Percentiles rank a stretch among this genome's conserved stretches.
Evolutionary conservation across 2,329 filamentous ascomycete genomes (phyloP).

Genomic region (Aspergillus latus): DNA sequence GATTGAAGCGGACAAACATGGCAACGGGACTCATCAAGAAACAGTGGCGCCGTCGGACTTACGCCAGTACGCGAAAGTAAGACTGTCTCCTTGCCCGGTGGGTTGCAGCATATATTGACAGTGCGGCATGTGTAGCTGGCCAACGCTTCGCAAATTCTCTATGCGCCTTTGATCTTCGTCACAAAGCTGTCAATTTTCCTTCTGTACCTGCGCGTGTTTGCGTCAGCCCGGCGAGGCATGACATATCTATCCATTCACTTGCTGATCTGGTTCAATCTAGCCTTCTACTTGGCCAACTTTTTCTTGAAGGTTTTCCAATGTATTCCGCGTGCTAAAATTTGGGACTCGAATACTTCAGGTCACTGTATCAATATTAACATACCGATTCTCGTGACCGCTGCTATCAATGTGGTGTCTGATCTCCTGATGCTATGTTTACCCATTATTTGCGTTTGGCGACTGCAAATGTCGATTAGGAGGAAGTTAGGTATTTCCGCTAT

Average conservation of each 20-base stretch:
- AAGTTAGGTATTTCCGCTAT: constrained; percentile 25
- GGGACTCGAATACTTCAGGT: constrained; percentile 20
- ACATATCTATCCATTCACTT: constrained; percentile 25
- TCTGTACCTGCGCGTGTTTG: constrained; percentile 29
- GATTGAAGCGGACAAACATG: constrained; percentile 23
- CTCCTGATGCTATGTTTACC: constrained; percentile 27
- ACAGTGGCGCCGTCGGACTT: constrained; percentile 21
- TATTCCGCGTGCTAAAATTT: constrained; percentile 25
- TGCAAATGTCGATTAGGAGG: constrained; percentile 21
- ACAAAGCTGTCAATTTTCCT: constrained; percentile 32
- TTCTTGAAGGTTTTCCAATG: constrained; percentile 30
- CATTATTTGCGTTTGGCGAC: constrained; percentile 23
- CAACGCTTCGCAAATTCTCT: constrained; percentile 28
- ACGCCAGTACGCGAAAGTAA: constrained; percentile 20
- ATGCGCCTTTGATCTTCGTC: constrained; percentile 30
- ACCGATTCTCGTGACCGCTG: constrained; percentile 21
- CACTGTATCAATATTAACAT: constrained; percentile 27
- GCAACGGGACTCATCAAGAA: constrained; percentile 22
- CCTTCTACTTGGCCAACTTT: constrained; percentile 27
- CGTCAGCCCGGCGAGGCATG: constrained; percentile 17
- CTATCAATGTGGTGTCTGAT: constrained; percentile 27
- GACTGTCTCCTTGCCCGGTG: neutral
- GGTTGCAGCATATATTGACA: neutral
- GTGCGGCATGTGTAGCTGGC: constrained; percentile 14
- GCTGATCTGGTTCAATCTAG: constrained; percentile 26